Evolutionary conservation across 352 stramenopile genomes (phyloP), one percentile per base, ranked within the genome.

Genomic region (Phytophthora meadii): DNA sequence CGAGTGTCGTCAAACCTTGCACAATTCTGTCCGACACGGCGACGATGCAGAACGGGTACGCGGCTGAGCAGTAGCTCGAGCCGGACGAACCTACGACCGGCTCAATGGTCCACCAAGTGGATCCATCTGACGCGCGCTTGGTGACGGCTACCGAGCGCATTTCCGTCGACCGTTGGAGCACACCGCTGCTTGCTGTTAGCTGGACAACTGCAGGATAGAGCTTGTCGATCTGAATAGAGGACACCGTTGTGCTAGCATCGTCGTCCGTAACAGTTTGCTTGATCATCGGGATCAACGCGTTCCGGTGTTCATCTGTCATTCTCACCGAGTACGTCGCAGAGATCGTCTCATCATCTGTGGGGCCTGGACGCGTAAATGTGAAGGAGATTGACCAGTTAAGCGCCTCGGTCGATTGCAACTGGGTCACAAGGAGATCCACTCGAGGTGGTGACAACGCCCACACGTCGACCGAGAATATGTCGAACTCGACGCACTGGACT

Each of bases 21-120:
- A 96, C 87, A 40, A 96, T 94, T 67, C 91, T 89, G 67, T 96
- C 88, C 14, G 87, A 95, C 6, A 95, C 84, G 14, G 84, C 84
- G 53, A 96, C 79, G 36, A 96, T 46, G 54, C 88, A 96, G 52
- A 96, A 94, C 17, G 84, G 82, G 17, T 61, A 80, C 3, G 65
- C 24, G 1, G 60, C 34, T 1, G 73, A 74, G 68, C 86, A 93
- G 45, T 88, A 91, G 32, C 71, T 68, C 0, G 73, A 53, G 17
- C 62, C 69, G 0, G 37, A 70, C 15, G 53, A 65, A 4, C 59
- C 52, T 5, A 76, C 39, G 2, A 88, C 49, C 1, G 86, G 82
- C 44, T 79, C 55, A 7, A 93, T 72, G 3, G 71, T 84, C 87
- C 87, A 94, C 87, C 87, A 94, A 12, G 68, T 90, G 11, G 72